phyloP scores from a whole-genome alignment of 148 eudicot genomes.

The Simmondsia chinensis region DNA sequence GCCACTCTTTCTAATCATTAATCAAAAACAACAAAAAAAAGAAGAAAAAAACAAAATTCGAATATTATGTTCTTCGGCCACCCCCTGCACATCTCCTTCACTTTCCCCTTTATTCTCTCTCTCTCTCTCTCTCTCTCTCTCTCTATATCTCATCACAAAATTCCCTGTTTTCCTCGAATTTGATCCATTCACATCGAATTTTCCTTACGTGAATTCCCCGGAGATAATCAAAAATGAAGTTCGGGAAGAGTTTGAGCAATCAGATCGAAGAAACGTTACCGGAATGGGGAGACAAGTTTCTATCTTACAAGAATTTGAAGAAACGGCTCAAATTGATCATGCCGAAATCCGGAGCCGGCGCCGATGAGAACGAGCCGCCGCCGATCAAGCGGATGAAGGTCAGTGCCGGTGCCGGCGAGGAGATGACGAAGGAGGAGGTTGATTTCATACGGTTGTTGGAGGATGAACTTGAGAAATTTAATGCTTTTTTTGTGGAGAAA shows the following conservation, averaged over 20 bases:
- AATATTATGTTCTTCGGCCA: too few relatives aligned
- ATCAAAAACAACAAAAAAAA: too few relatives aligned
- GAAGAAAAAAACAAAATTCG: too few relatives aligned
- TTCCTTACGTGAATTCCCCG: background rate
- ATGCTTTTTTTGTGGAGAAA: constrained; percentile 48
- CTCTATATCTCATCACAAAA: too few relatives aligned
- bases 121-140: too few relatives aligned
- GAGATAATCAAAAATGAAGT: constrained; percentile 26
- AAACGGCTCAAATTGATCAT: constrained; percentile 42
- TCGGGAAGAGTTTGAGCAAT: constrained; percentile 45
- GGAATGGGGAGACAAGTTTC: constrained; percentile 70
- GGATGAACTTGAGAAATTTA: constrained; percentile 59
- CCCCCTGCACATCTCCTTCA: too few relatives aligned
- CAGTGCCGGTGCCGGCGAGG: constrained; percentile 8
- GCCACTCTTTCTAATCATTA: too few relatives aligned
- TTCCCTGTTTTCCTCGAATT: too few relatives aligned
- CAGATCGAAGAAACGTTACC: constrained; percentile 52
- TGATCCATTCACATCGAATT: too few relatives aligned
- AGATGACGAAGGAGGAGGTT: constrained; percentile 30
- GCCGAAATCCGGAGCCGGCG: constrained; percentile 21
- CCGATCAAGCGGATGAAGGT: constrained; percentile 36
- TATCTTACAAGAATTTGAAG: constrained; percentile 65
- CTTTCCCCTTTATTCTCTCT: background rate
- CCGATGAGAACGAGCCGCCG: background rate
- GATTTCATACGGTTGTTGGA: constrained; percentile 48